Conservation (phyloP, 176 grass and related monocot species). For the Carex littledalei region DNA sequence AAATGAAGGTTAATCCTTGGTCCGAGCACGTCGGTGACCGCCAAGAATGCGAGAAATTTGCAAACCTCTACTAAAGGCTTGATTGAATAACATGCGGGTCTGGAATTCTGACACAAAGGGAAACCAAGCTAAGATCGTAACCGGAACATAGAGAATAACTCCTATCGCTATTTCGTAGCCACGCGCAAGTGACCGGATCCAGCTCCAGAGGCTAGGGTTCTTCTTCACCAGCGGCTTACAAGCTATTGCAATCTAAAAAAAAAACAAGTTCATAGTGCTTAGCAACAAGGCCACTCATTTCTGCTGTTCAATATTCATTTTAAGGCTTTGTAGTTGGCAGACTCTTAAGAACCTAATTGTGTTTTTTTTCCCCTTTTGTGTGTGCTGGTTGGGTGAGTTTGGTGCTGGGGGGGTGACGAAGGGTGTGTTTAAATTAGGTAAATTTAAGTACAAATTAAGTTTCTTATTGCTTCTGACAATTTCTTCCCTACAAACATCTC, state of each 20-base stretch:
- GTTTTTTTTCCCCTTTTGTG: background rate
- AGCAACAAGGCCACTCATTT: background rate
- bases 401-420: too few species aligned
- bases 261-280: background rate
- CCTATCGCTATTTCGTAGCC: slow-evolving; percentile 82
- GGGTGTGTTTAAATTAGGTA: background rate
- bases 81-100: slow-evolving; percentile 90
- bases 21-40: slow-evolving; percentile 56
- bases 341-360: background rate
- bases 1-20: slow-evolving; percentile 49
- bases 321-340: background rate
- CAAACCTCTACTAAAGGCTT: slow-evolving; percentile 83
- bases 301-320: background rate
- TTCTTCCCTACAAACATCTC: background rate
- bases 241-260: slow-evolving; percentile 70
- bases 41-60: slow-evolving; percentile 97
- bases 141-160: slow-evolving; percentile 54
- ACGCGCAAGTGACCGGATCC: slow-evolving; percentile 68
- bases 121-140: slow-evolving; percentile 79
- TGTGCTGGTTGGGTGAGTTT: background rate
- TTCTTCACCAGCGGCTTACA: slow-evolving; percentile 36
- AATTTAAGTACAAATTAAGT: background rate
- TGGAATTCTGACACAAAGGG: slow-evolving; percentile 88
- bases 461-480: background rate
- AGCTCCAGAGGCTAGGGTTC: slow-evolving; percentile 55